Evolutionary conservation across 768 basidiomycete genomes (phyloP).

Genomic region (Pleurotus salmoneostramineus): DNA sequence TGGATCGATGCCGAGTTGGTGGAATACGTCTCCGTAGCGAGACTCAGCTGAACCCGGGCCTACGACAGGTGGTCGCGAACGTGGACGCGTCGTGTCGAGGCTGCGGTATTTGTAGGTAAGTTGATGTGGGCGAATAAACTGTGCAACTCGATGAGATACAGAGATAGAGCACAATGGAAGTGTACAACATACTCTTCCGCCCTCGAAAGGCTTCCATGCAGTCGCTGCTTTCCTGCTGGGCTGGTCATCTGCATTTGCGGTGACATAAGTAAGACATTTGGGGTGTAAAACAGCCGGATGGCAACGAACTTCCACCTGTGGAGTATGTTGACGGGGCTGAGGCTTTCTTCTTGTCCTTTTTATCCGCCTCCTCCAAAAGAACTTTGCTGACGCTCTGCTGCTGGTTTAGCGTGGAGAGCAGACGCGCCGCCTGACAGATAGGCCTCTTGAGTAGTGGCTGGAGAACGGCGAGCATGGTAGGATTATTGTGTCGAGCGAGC

Average conservation of each 20-base stretch:
- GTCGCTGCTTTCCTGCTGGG: not conserved
- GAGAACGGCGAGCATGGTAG: constrained; percentile 1
- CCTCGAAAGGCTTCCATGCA: constrained; percentile 10
- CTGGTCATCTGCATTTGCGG: not conserved
- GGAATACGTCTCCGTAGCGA: constrained; percentile 59
- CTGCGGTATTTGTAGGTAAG: constrained; percentile 35
- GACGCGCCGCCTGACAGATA: not conserved
- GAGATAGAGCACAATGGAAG: constrained; percentile 2
- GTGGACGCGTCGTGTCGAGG: constrained; percentile 15
- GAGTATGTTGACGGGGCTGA: not conserved
- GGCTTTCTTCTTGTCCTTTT: constrained; percentile 4
- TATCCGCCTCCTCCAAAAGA: constrained; percentile 4
- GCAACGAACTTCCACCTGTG: constrained; percentile 4
- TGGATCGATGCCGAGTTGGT: constrained; percentile 71
- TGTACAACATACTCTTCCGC: constrained; percentile 3
- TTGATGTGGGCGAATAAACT: constrained; percentile 48
- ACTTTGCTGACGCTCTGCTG: not conserved
- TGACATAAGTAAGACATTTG: not conserved
- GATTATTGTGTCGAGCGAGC: not conserved
- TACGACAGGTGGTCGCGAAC: constrained; percentile 33
- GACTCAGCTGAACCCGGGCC: constrained; percentile 57
- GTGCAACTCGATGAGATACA: not conserved
- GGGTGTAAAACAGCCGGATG: not conserved
- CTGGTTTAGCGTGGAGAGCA: not conserved
- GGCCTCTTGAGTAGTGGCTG: not conserved